A percentile compares a stretch with the other conserved stretches of the same genome.
phyloP scores from a whole-genome alignment of 2,329 filamentous ascomycete genomes.

The Paecilomyces variotii region DNA sequence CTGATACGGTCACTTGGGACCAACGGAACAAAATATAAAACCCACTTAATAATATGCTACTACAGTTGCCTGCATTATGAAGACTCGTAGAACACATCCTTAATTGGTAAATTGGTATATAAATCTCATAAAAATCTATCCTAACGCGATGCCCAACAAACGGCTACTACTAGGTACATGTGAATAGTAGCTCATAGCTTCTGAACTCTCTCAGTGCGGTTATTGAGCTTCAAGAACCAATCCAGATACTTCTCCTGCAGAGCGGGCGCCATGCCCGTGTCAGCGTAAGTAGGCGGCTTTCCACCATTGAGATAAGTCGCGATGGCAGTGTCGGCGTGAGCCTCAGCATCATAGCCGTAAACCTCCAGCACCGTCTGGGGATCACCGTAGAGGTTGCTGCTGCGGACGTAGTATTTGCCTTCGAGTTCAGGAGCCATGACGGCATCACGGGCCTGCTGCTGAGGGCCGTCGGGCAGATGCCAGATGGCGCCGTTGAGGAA shows the following conservation, averaged over 20 bases:
- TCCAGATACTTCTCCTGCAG: slow-evolving; percentile 26
- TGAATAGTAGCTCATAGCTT: background rate
- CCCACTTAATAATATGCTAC: background rate
- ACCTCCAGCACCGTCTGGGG: slow-evolving; percentile 28
- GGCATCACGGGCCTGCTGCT: slow-evolving; percentile 26
- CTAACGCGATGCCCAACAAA: background rate
- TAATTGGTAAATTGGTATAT: background rate
- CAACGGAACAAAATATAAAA: background rate
- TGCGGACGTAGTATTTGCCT: slow-evolving; percentile 27
- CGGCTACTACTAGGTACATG: background rate
- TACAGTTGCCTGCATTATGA: background rate
- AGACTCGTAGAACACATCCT: background rate
- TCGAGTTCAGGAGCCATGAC: slow-evolving; percentile 29
- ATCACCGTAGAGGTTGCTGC: slow-evolving; percentile 35
- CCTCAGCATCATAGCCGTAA: slow-evolving; percentile 36
- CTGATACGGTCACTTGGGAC: background rate
- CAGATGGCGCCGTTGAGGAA: slow-evolving; percentile 31
- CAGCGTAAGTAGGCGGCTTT: slow-evolving; percentile 17
- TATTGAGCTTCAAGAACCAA: slow-evolving; percentile 21
- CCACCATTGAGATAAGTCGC: slow-evolving; percentile 14
- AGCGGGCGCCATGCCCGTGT: slow-evolving; percentile 19
- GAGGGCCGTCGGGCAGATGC: slow-evolving; percentile 28
- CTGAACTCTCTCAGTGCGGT: background rate
- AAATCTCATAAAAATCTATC: background rate
- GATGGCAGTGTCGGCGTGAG: slow-evolving; percentile 26